Base-by-base conservation (phyloP, 108 stramenopile species). In the Nitzschia sp. region DNA sequence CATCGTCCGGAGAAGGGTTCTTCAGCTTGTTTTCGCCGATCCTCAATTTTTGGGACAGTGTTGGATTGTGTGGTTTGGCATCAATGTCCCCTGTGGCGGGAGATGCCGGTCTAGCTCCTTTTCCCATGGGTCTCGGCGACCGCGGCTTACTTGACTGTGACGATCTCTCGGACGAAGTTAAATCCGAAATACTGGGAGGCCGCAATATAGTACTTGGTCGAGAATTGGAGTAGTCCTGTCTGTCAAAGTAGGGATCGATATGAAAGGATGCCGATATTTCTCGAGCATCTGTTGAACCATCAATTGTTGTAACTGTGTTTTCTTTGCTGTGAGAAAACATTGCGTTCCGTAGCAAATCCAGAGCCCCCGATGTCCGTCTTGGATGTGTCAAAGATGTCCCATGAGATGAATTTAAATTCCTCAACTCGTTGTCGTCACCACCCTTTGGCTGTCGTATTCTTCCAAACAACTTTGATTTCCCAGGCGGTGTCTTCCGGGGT, bases 101-200 rank as follows among this genome's bases (percentile, higher is more conserved):
- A n/a, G n/a, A n/a, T n/a, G n/a, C n/a, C n/a, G n/a, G n/a, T n/a
- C 38, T 41, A 13, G 38, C 38, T 6, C 38, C 38, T 13, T 6
- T 9, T 9, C 6, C 6, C 38, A 41, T 41, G 6, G 38, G 38
- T 13, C 38, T 41, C 38, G 38, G 38, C 38, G 38, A 41, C 38
- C 38, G 38, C n/a, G n/a, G n/a, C n/a, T n/a, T 9, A 41, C 38
- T 41, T 6, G 38, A 13, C 13, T 41, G 38, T 41, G n/a, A n/a
- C n/a, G n/a, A n/a, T n/a, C n/a, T n/a, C 19, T 4, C 48, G 16
- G 56, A 58, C 1, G 38, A 5, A 41, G n/a, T 26, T 23, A 61
- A 41, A 61, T 61, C 33, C 2, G 60, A 61, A 9, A 41, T 26
- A 61, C 60, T 61, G 1, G 60, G 60, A 26, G 60, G 60, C 45